A percentile compares a stretch with the other conserved stretches of the same genome.
phyloP scores from a whole-genome alignment of 768 basidiomycete genomes.

The Boletus subparvulus region DNA sequence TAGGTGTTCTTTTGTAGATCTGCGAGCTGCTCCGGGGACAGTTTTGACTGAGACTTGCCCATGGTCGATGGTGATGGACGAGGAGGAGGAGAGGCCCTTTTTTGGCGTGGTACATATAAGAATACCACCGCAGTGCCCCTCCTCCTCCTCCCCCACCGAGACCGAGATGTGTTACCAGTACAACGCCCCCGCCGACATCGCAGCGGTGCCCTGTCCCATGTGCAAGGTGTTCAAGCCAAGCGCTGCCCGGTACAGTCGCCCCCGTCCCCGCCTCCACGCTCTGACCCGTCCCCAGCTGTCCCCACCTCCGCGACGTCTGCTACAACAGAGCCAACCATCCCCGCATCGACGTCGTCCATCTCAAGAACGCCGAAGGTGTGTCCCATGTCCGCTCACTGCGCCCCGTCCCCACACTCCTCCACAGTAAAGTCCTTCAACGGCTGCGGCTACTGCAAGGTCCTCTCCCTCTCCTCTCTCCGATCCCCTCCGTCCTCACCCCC shows the following conservation, averaged over 20 bases:
- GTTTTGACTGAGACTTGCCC: slow-evolving; percentile 98
- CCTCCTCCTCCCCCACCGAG: slow-evolving; percentile 25
- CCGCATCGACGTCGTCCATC: slow-evolving; percentile 70
- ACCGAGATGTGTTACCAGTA: slow-evolving; percentile 67
- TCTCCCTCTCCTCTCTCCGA: slow-evolving; percentile 12
- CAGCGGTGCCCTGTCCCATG: slow-evolving; percentile 72
- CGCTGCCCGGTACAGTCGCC: slow-evolving; percentile 46
- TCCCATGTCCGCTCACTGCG: slow-evolving; percentile 10
- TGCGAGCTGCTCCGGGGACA: slow-evolving; percentile 88
- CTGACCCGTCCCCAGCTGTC: slow-evolving; percentile 52
- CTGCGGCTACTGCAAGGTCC: slow-evolving; percentile 89
- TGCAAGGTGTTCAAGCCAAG: slow-evolving; percentile 77
- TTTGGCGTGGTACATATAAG: slow-evolving; percentile 33
- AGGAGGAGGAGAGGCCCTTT: slow-evolving; percentile 21
- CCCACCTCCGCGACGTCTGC: slow-evolving; percentile 73
- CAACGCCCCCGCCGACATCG: slow-evolving; percentile 65
- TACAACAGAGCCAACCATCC: slow-evolving; percentile 74
- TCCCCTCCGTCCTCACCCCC: slow-evolving; percentile 27
- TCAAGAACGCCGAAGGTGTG: slow-evolving; percentile 87
- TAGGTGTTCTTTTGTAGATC: slow-evolving; percentile 98
- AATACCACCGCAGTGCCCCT: slow-evolving; percentile 19
- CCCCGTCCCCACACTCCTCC: slow-evolving; percentile 15
- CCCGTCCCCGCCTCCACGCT: slow-evolving; percentile 17
- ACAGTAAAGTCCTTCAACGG: slow-evolving; percentile 80
- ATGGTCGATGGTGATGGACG: slow-evolving; percentile 47